Evolutionary conservation across 2,329 filamentous ascomycete species (phyloP).

Genomic region (Cercospora nicotianae): DNA sequence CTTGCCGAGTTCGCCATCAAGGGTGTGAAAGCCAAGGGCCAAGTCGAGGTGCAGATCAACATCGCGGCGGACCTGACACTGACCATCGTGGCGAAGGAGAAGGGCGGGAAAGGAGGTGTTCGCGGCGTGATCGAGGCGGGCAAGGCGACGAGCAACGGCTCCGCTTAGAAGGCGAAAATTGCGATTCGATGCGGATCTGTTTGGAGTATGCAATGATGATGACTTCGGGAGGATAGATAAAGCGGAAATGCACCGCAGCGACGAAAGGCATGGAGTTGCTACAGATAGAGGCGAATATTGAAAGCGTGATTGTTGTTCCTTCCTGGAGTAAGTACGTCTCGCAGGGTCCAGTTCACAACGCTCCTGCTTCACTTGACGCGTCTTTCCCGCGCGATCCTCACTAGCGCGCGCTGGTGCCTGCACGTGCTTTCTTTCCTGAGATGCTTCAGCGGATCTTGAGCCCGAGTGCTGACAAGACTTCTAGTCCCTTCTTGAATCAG

Average conservation of each 20-base stretch:
- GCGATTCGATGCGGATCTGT: conserved; percentile 5
- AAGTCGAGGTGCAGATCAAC: conserved; percentile 92
- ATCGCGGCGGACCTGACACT: conserved; percentile 77
- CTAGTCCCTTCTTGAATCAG: too few species aligned
- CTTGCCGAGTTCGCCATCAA: conserved; percentile 84
- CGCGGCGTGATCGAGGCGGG: conserved; percentile 58
- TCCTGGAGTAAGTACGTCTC: not conserved
- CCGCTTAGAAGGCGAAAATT: conserved; percentile 10
- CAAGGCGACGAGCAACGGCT: conserved; percentile 28
- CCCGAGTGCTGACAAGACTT: too few species aligned
- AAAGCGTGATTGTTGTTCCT: not conserved
- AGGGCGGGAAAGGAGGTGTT: conserved; percentile 83
- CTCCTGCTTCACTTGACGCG: not conserved
- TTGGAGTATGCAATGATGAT: conserved; percentile 3
- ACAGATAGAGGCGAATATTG: not conserved
- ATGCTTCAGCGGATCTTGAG: too few species aligned
- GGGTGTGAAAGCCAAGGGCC: conserved; percentile 80
- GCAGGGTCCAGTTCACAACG: not conserved
- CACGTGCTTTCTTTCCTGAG: too few species aligned
- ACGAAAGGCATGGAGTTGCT: conserved; percentile 1
- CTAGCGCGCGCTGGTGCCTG: not conserved
- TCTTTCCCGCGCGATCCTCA: not conserved
- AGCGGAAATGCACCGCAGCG: not conserved
- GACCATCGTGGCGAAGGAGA: conserved; percentile 78
- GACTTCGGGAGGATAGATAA: conserved; percentile 3